These are phyloP conservation scores for Yarrowia phangngaensis DNA, from an alignment of 805 yeast species.

Conservation along the genomic window DNA sequence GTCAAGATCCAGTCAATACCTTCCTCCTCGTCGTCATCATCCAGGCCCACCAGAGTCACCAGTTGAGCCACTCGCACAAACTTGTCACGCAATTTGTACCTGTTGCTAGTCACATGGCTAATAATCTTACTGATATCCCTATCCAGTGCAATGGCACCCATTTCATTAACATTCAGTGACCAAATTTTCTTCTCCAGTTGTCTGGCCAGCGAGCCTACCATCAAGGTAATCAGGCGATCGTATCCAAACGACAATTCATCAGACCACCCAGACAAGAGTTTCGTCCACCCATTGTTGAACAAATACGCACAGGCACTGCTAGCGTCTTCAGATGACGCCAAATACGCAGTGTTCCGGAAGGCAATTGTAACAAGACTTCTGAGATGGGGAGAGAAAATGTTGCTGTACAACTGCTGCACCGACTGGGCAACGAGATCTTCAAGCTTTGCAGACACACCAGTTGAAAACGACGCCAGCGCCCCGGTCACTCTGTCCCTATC, in stretches of 20 bases:
- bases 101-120: conserved; percentile 58
- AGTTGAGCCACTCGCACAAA: conserved; percentile 82
- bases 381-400: conserved; percentile 41
- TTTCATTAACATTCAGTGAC: conserved; percentile 66
- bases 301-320: conserved; percentile 34
- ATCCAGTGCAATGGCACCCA: conserved; percentile 80
- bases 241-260: conserved; percentile 36
- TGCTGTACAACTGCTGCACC: conserved; percentile 43
- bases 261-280: conserved; percentile 51
- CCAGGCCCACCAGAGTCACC: conserved; percentile 75
- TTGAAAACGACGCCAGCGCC: conserved; percentile 29
- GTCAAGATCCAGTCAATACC: conserved; percentile 68
- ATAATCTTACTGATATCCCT: conserved; percentile 74
- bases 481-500: conserved; percentile 39
- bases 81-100: conserved; percentile 69
- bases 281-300: conserved; percentile 64
- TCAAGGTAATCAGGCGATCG: conserved; percentile 45
- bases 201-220: conserved; percentile 54
- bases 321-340: conserved; percentile 35
- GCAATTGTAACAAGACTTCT: conserved; percentile 40
- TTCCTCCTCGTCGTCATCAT: conserved; percentile 58
- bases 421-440: conserved; percentile 46
- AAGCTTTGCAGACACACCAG: conserved; percentile 39
- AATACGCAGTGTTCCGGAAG: conserved; percentile 44
- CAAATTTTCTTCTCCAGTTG: conserved; percentile 65